Percentiles rank a stretch among this genome's conserved stretches.
Conservation (phyloP, 139 green algal species). For the Chlamydomonas incerta region DNA sequence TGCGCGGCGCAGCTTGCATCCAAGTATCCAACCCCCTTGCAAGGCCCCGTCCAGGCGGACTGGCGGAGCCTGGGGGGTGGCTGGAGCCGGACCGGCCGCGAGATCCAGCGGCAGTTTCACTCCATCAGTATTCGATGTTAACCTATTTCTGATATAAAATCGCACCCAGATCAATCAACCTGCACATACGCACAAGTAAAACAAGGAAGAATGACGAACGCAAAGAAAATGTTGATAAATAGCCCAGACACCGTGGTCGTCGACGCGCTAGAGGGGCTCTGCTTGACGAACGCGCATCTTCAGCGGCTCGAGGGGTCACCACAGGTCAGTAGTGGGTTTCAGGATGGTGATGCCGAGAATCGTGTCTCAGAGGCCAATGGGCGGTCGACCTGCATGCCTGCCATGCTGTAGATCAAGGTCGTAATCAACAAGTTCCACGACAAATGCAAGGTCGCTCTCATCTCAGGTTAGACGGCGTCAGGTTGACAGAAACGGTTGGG, state of each 20-base stretch:
- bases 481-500: neutral
- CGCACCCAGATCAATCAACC: no score
- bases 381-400: neutral
- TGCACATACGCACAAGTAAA: no score
- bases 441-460: conserved; percentile 49
- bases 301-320: conserved; percentile 46
- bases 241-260: conserved; percentile 20
- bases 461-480: conserved; percentile 17
- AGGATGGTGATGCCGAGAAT: neutral
- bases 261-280: conserved; percentile 35
- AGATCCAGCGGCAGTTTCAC: no score
- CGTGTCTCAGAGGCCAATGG: neutral
- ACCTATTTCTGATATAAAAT: no score
- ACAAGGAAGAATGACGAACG: neutral
- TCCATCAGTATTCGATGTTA: no score
- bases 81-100: no score
- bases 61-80: no score
- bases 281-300: conserved; percentile 37
- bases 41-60: no score
- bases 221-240: conserved; percentile 56
- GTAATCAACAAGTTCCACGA: conserved; percentile 48
- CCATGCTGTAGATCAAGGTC: conserved; percentile 58
- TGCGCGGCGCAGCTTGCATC: no score
- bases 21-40: no score
- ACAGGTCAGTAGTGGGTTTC: conserved; percentile 19